phyloP scores from a whole-genome alignment of 805 yeast genomes.

The Barnettozyma vustinii region DNA sequence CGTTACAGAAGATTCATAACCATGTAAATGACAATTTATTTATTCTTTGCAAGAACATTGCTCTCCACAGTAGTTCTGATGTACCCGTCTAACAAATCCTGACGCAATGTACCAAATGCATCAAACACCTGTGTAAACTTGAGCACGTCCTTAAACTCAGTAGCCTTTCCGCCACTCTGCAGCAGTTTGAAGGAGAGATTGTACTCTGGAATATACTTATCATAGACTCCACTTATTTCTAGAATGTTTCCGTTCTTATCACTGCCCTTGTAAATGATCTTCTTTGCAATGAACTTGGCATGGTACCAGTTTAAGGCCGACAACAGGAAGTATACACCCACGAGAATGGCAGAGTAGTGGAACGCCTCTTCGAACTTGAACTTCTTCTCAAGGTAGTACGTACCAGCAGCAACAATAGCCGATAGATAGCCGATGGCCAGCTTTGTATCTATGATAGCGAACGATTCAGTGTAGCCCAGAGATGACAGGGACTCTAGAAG shows the following conservation, averaged over 20 bases:
- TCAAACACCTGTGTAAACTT: conserved; percentile 32
- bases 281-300: conserved; percentile 32
- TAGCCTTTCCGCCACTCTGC: conserved; percentile 14
- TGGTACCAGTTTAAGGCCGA: conserved; percentile 35
- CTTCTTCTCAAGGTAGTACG: conserved; percentile 48
- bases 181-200: conserved; percentile 31
- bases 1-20: conserved; percentile 4
- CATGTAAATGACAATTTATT: background rate
- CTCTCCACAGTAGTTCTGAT: conserved; percentile 28
- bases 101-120: conserved; percentile 39
- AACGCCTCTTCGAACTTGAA: conserved; percentile 37
- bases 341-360: conserved; percentile 33
- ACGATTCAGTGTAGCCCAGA: conserved; percentile 39
- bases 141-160: conserved; percentile 16
- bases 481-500: conserved; percentile 8
- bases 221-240: conserved; percentile 27
- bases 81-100: conserved; percentile 34
- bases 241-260: conserved; percentile 26
- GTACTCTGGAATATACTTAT: conserved; percentile 42
- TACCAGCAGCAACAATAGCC: conserved; percentile 42
- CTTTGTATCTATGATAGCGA: conserved; percentile 39
- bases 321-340: conserved; percentile 36
- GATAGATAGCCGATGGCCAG: conserved; percentile 46
- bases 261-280: conserved; percentile 41
- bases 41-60: background rate